A percentile compares a stretch with the other conserved stretches of the same genome.
Conservation (phyloP, 1,284 basidiomycete genomes). For the Microbotryum lychnidis-dioicae region DNA sequence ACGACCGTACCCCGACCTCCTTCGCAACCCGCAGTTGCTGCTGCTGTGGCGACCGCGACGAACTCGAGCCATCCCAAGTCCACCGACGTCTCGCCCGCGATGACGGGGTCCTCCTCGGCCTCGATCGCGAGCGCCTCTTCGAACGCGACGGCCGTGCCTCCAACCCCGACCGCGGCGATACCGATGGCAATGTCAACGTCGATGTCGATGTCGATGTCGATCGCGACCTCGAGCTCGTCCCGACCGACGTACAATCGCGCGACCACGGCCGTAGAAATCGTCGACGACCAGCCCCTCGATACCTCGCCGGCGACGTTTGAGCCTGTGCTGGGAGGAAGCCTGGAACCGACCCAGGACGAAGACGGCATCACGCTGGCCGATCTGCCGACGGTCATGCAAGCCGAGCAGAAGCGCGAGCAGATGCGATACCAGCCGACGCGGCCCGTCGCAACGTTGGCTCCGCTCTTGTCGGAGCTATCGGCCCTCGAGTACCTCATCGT, state of each 20-base stretch:
- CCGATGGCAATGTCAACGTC: not conserved
- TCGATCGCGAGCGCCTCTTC: not conserved
- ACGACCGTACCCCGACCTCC: constrained; percentile 41
- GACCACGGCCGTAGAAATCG: constrained; percentile 33
- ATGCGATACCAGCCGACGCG: constrained; percentile 38
- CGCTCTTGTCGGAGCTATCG: constrained; percentile 73
- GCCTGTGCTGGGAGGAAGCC: constrained; percentile 17
- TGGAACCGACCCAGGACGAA: constrained; percentile 45
- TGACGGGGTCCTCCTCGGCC: not conserved
- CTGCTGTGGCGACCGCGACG: not conserved
- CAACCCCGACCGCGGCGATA: not conserved
- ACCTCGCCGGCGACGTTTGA: constrained; percentile 1
- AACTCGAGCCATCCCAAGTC: no score
- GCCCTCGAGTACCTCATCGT: constrained; percentile 80
- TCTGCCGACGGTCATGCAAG: constrained; percentile 81
- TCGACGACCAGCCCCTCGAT: constrained; percentile 31
- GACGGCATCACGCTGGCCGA: constrained; percentile 93
- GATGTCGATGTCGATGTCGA: not conserved
- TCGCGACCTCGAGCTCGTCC: not conserved
- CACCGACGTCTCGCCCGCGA: no score
- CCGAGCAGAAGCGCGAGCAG: constrained; percentile 76
- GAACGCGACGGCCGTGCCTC: not conserved
- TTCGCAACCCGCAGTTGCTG: constrained; percentile 15
- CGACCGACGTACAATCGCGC: constrained; percentile 29
- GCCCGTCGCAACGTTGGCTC: constrained; percentile 56